A percentile compares a stretch with the other conserved stretches of the same genome.
These are phyloP conservation scores for Eucalyptus curtisii DNA, from an alignment of 345 rosid genomes.

Conservation along the genomic window DNA sequence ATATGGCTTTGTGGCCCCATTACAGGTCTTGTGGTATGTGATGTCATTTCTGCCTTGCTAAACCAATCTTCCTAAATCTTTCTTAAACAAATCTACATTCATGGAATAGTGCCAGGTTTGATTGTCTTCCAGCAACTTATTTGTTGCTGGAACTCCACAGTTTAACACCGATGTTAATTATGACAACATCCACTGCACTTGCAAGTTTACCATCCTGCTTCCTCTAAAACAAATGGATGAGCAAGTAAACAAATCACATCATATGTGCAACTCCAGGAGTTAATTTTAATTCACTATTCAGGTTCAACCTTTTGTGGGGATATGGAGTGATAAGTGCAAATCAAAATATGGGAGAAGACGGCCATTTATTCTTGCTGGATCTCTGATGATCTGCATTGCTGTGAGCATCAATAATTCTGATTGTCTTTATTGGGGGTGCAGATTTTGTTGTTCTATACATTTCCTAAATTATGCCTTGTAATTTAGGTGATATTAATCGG, in stretches of 20 bases:
- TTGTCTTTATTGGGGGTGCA: background rate
- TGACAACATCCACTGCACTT: background rate
- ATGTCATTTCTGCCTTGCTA: background rate
- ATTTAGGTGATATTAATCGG: conserved; percentile 94
- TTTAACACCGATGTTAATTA: background rate
- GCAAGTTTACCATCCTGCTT: background rate
- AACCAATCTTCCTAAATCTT: background rate
- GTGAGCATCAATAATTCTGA: conserved; percentile 35
- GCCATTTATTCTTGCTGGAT: conserved; percentile 88
- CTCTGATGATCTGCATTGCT: conserved; percentile 72
- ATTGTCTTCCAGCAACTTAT: background rate
- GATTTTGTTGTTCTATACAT: conserved; percentile 1
- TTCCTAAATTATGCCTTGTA: conserved; percentile 48
- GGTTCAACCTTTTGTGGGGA: conserved; percentile 99
- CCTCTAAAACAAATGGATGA: background rate
- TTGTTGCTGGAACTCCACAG: background rate
- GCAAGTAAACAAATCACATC: background rate
- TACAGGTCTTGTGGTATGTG: conserved; percentile 95
- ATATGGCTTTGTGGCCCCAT: conserved; percentile 99
- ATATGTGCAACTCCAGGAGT: background rate
- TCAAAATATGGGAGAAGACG: conserved; percentile 87
- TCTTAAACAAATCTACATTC: background rate
- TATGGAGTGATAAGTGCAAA: conserved; percentile 94
- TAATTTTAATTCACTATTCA: conserved; percentile 3
- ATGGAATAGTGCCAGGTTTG: background rate